Base-by-base conservation (phyloP, 2,329 filamentous ascomycete species). In the Venturia nashicola region DNA sequence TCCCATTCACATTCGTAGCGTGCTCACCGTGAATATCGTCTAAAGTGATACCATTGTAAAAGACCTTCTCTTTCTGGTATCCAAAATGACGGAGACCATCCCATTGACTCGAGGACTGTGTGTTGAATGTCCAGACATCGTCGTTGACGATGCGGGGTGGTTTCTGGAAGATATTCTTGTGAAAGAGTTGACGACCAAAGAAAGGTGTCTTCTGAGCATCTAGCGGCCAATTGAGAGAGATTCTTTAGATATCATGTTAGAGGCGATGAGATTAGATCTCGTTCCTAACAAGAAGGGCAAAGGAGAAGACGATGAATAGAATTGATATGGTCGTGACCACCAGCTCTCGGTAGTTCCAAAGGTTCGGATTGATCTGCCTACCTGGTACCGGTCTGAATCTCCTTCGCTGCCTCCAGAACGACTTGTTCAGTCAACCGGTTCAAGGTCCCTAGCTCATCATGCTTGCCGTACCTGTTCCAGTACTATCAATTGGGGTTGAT, bases 401-500 rank as follows among this genome's bases (percentile, higher is more conserved):
- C 75, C 65, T 73, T 74, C 27, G 82, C 79, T 1, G 82, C 79
- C 43, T 77, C 75, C 12, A 77, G 76, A 23, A 85, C 81, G 20
- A 81, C 73, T 63, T 79, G 75, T 61, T 83, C 76, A 0, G 82
- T 86, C 16, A 87, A 76, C 36, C 83, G 78, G 70, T 87, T 87
- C 23, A 87, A 71, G 32, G 81, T 82, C 11, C 84, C 85, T 2
- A 87, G 76, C 71, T 85, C 75, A 70, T 86, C 84, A 62, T 79
- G 70, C 60, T 77, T 43, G 59, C 59, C 59, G n/a, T 60, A 60
- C 7, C 59, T 60, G 43, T 14, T 23, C 8, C 6, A 14, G 9
- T 27, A 9, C 12, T 36, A 60, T 57, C 51, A 60, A 34, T 27
- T 43, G 20, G 18, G 4, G 3, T 23, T 44, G 11, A 23, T 18